These are phyloP conservation scores for Purpureocillium lavendulum DNA, from an alignment of 2,329 filamentous ascomycete species.

Conservation along the genomic window DNA sequence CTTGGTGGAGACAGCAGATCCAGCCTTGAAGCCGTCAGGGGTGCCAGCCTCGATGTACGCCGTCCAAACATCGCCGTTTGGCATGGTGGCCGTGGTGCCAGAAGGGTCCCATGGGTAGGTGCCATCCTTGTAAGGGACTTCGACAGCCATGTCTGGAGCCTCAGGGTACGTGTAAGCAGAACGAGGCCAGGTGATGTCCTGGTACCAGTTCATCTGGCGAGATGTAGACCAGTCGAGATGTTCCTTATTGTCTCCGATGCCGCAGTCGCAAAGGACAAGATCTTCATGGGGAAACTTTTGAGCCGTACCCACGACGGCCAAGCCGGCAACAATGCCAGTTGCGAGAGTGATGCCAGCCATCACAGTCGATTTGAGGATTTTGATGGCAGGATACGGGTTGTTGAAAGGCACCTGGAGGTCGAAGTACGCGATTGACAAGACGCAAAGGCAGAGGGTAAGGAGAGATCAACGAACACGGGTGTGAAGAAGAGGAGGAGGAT, in stretches of 20 bases:
- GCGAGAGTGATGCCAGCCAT: conserved; percentile 17
- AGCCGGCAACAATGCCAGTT: conserved; percentile 11
- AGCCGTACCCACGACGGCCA: conserved; percentile 12
- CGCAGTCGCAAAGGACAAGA: conserved; percentile 32
- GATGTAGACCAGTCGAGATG: conserved; percentile 32
- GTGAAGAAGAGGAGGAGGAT: too few species aligned
- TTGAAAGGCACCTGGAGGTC: neutral
- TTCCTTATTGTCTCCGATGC: conserved; percentile 31
- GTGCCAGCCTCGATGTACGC: conserved; percentile 32
- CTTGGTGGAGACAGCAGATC: conserved; percentile 29
- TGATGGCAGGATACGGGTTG: too few species aligned
- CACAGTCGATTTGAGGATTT: neutral
- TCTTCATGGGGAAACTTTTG: conserved; percentile 24
- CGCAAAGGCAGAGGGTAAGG: too few species aligned
- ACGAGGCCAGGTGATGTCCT: conserved; percentile 26
- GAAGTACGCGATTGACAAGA: too few species aligned
- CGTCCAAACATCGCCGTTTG: conserved; percentile 31
- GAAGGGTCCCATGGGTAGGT: conserved; percentile 28
- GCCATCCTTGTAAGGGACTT: conserved; percentile 28
- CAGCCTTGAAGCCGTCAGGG: conserved; percentile 29
- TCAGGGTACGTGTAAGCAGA: conserved; percentile 24
- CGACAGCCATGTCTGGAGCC: conserved; percentile 27
- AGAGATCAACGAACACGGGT: too few species aligned
- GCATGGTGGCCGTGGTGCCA: conserved; percentile 27
- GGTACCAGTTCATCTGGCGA: conserved; percentile 35